phyloP scores from a whole-genome alignment of 1,284 basidiomycete species.

The Melampsora larici-populina region DNA sequence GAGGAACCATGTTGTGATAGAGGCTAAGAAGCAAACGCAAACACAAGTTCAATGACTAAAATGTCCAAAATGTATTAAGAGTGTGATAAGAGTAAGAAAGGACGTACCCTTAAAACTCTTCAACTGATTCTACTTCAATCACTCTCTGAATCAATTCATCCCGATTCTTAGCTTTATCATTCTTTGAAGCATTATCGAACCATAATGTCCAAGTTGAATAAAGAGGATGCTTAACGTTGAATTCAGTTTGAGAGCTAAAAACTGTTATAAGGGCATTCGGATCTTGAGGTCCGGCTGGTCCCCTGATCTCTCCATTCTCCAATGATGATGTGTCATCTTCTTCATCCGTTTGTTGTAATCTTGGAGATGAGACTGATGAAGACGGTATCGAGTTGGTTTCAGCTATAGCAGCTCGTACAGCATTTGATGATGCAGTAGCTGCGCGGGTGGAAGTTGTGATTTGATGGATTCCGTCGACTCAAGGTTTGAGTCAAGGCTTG shows the following conservation, averaged over 20 bases:
- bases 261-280: conserved; percentile 80
- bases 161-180: conserved; percentile 73
- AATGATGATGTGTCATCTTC: conserved; percentile 39
- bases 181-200: conserved; percentile 77
- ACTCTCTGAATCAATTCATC: conserved; percentile 96
- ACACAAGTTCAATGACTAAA: conserved; percentile 13
- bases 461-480: no score
- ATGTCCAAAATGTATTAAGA: not conserved
- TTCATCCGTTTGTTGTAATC: conserved; percentile 35
- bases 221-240: conserved; percentile 93
- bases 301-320: conserved; percentile 49
- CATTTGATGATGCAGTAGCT: conserved; percentile 24
- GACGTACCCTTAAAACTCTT: conserved; percentile 92
- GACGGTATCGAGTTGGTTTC: conserved; percentile 34
- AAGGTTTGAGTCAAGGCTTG: no score
- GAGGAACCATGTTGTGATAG: conserved; percentile 96
- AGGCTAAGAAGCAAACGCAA: conserved; percentile 60
- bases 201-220: conserved; percentile 93
- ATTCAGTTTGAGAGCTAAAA: conserved; percentile 79
- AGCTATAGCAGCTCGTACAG: conserved; percentile 24
- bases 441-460: conserved; percentile 31
- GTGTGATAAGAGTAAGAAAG: not conserved
- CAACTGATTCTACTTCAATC: conserved; percentile 86
- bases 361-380: conserved; percentile 34
- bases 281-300: conserved; percentile 61